A percentile compares a stretch with the other conserved stretches of the same genome.
phyloP scores from a whole-genome alignment of 2,329 filamentous ascomycete genomes.

The Aschersonia sp. region DNA sequence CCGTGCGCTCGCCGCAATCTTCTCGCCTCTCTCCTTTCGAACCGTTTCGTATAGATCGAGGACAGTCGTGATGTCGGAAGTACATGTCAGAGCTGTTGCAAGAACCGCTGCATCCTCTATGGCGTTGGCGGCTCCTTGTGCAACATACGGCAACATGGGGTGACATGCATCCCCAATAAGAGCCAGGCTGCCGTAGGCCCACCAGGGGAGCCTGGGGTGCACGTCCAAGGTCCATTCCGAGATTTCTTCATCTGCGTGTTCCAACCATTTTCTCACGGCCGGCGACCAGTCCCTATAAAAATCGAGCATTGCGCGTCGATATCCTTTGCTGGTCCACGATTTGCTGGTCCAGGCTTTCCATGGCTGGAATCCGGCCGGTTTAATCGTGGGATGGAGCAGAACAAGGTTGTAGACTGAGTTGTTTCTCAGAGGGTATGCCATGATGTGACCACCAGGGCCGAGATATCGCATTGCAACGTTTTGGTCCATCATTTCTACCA shows the following conservation, averaged over 20 bases:
- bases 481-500: constrained; percentile 51
- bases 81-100: neutral
- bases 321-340: neutral
- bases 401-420: constrained; percentile 5
- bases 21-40: neutral
- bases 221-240: neutral
- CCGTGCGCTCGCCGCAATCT: neutral
- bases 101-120: constrained; percentile 9
- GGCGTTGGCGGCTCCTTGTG: constrained; percentile 12
- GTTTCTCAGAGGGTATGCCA: constrained; percentile 4
- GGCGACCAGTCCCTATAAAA: neutral
- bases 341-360: constrained; percentile 2
- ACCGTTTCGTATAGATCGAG: neutral
- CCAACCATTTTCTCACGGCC: neutral
- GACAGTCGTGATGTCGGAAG: neutral
- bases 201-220: constrained; percentile 2
- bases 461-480: constrained; percentile 45
- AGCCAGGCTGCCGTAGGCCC: constrained; percentile 4
- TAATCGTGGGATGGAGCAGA: neutral
- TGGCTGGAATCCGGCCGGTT: neutral
- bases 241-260: neutral
- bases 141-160: constrained; percentile 11
- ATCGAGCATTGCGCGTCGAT: neutral
- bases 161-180: constrained; percentile 9
- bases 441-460: constrained; percentile 2